Evolutionary conservation across 495 filamentous ascomycete genomes (phyloP), one percentile per base, ranked within the genome.

Genomic region (Thermothielavioides terrestris): DNA sequence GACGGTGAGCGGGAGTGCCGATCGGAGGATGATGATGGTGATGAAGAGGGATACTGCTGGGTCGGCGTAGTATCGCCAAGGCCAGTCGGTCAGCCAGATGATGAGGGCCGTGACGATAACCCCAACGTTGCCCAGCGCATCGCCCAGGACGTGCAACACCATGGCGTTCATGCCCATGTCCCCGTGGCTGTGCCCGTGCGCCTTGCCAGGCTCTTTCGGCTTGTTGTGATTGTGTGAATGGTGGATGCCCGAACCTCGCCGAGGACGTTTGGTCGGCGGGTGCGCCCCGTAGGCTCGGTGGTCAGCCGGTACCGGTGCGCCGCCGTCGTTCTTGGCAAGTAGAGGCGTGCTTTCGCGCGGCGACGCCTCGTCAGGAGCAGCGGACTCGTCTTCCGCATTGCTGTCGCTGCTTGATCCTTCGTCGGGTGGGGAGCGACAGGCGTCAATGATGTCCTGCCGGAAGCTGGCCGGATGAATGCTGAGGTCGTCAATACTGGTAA

Each of bases 101-200:
- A 95, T 70, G 12, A 96, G 78, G 0, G 92, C 92, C 6, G 90
- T 89, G n/a, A 72, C 74, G 41, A 99, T 99, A 45, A 99, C 92
- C 53, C 94, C 92, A 44, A 99, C 81, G 56, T 99, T 99, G 51
- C 94, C 94, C 7, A 99, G 80, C 0, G 92, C 92, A 67, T 99
- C 92, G 17, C 92, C 92, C 67, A 96, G 77, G 28, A 98, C 92
- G 60, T 98, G 92, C 6, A 98, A 78, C 66, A 98, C 83, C 67
- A 98, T 91, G 56, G 91, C 92, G 23, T 88, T 87, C 92, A 98
- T 97, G 68, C 95, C 95, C 64, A 97, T 85, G 58, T 97, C 92
- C 27, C 69, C 77, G 60, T 96, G 90, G 15, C 70, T 82, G 67
- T 94, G 88, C 22, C 81, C 77, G 54, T 83, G 78, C 10, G 80